Evolutionary conservation across 1,284 basidiomycete species (phyloP).

Genomic region (Rhodotorula sp.): DNA sequence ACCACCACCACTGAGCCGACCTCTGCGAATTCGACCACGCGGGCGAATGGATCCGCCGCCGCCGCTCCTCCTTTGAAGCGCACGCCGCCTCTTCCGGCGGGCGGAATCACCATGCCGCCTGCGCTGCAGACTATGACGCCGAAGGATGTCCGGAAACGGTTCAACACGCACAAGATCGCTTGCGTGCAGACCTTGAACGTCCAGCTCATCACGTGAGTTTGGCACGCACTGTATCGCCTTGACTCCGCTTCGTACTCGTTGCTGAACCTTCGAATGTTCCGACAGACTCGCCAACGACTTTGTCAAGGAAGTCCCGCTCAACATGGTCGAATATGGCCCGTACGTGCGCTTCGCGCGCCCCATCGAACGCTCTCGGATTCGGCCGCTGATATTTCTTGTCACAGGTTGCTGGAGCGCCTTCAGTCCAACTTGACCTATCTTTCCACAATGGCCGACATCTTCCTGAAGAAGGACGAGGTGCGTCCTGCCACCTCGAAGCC

Average conservation of each 20-base stretch:
- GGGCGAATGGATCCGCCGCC: background rate
- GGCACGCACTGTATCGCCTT: background rate
- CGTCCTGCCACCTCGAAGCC: background rate
- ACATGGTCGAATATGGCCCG: slow-evolving; percentile 22
- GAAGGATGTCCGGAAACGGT: slow-evolving; percentile 32
- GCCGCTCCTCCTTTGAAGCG: slow-evolving; percentile 2
- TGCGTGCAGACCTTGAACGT: slow-evolving; percentile 32
- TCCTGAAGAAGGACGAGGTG: slow-evolving; percentile 12
- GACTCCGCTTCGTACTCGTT: background rate
- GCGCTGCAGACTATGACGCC: slow-evolving; percentile 26
- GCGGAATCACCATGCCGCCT: slow-evolving; percentile 9
- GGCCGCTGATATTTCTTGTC: background rate
- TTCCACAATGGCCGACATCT: slow-evolving; percentile 24
- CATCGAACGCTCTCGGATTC: too few relatives aligned
- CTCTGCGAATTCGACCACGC: background rate
- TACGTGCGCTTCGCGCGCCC: background rate
- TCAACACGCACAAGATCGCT: slow-evolving; percentile 32
- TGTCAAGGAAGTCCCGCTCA: slow-evolving; percentile 13
- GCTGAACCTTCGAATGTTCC: background rate
- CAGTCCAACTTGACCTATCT: slow-evolving; percentile 35
- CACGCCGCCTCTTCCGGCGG: slow-evolving; percentile 3
- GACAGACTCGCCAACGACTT: slow-evolving; percentile 30
- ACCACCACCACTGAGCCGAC: background rate
- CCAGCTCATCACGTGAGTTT: slow-evolving; percentile 31
- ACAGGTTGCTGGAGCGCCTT: slow-evolving; percentile 31